These are phyloP conservation scores for Cryphonectria nitschkei DNA, from an alignment of 2,329 filamentous ascomycete species.

Conservation along the genomic window DNA sequence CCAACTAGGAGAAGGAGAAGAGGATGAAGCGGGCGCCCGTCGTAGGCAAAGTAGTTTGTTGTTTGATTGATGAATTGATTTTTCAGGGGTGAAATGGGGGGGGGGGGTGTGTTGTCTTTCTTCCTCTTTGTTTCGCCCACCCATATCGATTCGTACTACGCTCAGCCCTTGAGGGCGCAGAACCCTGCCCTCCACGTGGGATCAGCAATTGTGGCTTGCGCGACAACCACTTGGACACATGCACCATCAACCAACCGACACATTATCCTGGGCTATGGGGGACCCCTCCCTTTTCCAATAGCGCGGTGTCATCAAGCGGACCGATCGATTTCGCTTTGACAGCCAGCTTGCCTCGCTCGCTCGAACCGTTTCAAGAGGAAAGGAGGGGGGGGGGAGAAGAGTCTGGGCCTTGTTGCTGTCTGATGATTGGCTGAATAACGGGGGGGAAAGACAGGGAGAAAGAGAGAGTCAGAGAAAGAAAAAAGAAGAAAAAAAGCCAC, in stretches of 20 bases:
- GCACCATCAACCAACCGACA: background rate
- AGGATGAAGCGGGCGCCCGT: background rate
- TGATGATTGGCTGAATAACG: slow-evolving; percentile 13
- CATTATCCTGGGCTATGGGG: background rate
- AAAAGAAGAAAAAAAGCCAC: background rate
- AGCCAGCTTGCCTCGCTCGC: background rate
- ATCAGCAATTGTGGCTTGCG: slow-evolving; percentile 13
- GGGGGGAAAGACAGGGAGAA: too few species aligned
- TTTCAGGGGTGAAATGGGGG: slow-evolving; percentile 5
- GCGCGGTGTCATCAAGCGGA: background rate
- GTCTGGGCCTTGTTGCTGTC: background rate
- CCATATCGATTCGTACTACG: background rate
- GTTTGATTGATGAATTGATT: background rate
- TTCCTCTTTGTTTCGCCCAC: background rate
- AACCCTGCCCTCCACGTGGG: slow-evolving; percentile 21
- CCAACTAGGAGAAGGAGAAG: background rate
- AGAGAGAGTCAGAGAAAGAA: background rate
- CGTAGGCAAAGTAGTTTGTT: background rate
- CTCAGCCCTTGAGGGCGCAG: background rate
- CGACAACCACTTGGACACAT: background rate
- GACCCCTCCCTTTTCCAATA: too few species aligned
- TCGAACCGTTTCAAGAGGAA: background rate
- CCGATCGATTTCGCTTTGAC: background rate
- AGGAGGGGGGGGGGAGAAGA: too few species aligned
- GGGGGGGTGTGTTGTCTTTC: background rate